Evolutionary conservation across 2,329 filamentous ascomycete species (phyloP).

Genomic region (Cladosporium colombiae): DNA sequence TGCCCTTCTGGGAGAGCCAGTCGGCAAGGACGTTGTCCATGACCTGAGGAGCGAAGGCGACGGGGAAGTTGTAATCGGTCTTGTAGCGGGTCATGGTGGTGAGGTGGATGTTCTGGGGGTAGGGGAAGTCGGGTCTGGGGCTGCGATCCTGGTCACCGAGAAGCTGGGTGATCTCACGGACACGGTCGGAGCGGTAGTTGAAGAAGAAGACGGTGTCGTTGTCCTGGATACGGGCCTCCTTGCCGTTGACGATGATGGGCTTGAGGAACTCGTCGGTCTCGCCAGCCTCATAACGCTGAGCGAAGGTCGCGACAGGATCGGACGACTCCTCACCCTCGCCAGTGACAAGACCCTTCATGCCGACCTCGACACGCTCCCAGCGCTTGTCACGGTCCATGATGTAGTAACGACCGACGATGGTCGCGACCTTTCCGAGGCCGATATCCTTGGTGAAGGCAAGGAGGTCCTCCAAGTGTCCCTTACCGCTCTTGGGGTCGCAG

Average conservation of each 20-base stretch:
- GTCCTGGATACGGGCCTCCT: conserved; percentile 84
- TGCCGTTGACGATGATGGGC: conserved; percentile 90
- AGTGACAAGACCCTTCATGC: conserved; percentile 78
- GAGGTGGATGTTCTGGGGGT: conserved; percentile 82
- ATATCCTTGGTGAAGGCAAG: conserved; percentile 79
- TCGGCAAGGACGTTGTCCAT: conserved; percentile 99
- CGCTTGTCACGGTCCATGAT: conserved; percentile 99
- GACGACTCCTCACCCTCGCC: conserved; percentile 84
- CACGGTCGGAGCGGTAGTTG: conserved; percentile 99
- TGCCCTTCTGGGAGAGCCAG: conserved; percentile 84
- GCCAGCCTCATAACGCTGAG: conserved; percentile 80
- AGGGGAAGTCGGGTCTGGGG: conserved; percentile 85
- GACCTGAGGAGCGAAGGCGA: conserved; percentile 90
- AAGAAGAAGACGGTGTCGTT: conserved; percentile 98
- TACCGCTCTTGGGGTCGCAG: conserved; percentile 93
- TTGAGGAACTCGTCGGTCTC: conserved; percentile 98
- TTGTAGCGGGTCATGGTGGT: conserved; percentile 99
- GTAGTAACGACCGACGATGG: conserved; percentile 93
- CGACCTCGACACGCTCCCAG: conserved; percentile 92
- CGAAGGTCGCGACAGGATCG: conserved; percentile 83
- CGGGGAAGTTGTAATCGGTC: conserved; percentile 84
- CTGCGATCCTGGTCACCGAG: conserved; percentile 90
- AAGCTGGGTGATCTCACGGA: conserved; percentile 92
- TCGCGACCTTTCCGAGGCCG: conserved; percentile 83
- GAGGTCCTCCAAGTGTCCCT: conserved; percentile 83